Conservation (phyloP, 305 asterid genomes). For the Ruellia speciosa region DNA sequence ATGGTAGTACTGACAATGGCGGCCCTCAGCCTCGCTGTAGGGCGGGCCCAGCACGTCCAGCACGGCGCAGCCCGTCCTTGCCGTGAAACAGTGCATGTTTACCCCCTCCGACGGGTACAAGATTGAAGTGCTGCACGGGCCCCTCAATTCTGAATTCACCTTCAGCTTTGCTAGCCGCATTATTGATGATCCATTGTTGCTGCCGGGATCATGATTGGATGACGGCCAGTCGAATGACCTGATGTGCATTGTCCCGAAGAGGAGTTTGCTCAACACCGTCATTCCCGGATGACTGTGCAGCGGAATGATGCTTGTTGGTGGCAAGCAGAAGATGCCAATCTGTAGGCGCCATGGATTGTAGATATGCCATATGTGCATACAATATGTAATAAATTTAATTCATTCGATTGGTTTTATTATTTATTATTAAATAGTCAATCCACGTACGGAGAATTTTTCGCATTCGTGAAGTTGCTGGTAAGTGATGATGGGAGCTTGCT, state of each 20-base stretch:
- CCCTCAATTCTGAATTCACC: conserved; percentile 69
- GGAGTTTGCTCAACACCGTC: conserved; percentile 97
- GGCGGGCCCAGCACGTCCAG: conserved; percentile 96
- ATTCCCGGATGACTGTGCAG: conserved; percentile 98
- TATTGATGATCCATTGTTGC: conserved; percentile 22
- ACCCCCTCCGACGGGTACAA: conserved; percentile 85
- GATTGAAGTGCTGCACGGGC: conserved; percentile 75
- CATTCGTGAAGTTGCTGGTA: conserved; percentile 56
- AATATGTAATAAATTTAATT: too few relatives aligned
- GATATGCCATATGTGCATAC: too few relatives aligned
- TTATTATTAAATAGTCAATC: too few relatives aligned
- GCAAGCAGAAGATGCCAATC: conserved; percentile 98
- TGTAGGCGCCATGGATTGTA: conserved; percentile 23
- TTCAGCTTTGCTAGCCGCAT: conserved; percentile 73
- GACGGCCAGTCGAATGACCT: conserved; percentile 78
- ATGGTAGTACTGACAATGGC: conserved; percentile 40
- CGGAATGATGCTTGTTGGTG: conserved; percentile 84
- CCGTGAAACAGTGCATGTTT: conserved; percentile 87
- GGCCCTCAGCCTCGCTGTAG: conserved; percentile 77
- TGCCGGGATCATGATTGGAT: conserved; percentile 21
- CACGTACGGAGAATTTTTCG: conserved; percentile 61
- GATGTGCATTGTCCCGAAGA: conserved; percentile 77
- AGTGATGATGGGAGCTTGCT: conserved; percentile 41
- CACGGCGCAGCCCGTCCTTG: conserved; percentile 82
- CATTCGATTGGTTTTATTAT: too few relatives aligned